These are phyloP conservation scores for Colletotrichum salicis DNA, from an alignment of 2,329 filamentous ascomycete genomes.

Conservation along the genomic window DNA sequence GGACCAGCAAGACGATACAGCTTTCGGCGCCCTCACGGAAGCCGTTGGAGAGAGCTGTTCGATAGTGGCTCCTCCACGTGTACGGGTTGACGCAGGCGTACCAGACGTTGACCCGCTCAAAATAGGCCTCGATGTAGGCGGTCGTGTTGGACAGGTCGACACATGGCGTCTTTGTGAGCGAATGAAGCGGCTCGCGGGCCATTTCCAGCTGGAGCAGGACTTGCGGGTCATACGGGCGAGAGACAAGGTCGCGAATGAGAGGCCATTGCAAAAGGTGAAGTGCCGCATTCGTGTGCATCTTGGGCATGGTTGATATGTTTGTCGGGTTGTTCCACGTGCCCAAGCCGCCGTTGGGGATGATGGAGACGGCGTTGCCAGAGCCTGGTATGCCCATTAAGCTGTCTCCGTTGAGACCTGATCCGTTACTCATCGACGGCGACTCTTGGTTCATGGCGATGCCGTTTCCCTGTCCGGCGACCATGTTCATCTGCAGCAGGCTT, in stretches of 20 bases:
- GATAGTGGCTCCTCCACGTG: slow-evolving; percentile 81
- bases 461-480: slow-evolving; percentile 62
- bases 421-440: slow-evolving; percentile 73
- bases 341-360: slow-evolving; percentile 72
- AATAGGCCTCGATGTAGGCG: slow-evolving; percentile 82
- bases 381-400: slow-evolving; percentile 60
- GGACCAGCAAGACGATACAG: slow-evolving; percentile 82
- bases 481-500: slow-evolving; percentile 77
- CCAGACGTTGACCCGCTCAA: slow-evolving; percentile 84
- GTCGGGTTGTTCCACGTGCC: slow-evolving; percentile 75
- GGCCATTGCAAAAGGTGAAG: slow-evolving; percentile 84
- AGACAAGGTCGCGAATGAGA: slow-evolving; percentile 80
- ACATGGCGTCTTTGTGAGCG: slow-evolving; percentile 70
- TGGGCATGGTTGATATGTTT: slow-evolving; percentile 88
- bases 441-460: slow-evolving; percentile 68
- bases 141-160: slow-evolving; percentile 80
- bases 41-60: slow-evolving; percentile 77
- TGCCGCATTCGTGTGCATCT: slow-evolving; percentile 83
- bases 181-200: slow-evolving; percentile 78
- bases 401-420: slow-evolving; percentile 69
- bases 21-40: slow-evolving; percentile 84
- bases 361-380: slow-evolving; percentile 59
- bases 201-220: slow-evolving; percentile 85
- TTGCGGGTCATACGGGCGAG: slow-evolving; percentile 81
- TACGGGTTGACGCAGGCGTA: slow-evolving; percentile 88